Evolutionary conservation across 2,329 filamentous ascomycete genomes (phyloP), one percentile per base, ranked within the genome.

Genomic region (Talaromyces pinophilus): DNA sequence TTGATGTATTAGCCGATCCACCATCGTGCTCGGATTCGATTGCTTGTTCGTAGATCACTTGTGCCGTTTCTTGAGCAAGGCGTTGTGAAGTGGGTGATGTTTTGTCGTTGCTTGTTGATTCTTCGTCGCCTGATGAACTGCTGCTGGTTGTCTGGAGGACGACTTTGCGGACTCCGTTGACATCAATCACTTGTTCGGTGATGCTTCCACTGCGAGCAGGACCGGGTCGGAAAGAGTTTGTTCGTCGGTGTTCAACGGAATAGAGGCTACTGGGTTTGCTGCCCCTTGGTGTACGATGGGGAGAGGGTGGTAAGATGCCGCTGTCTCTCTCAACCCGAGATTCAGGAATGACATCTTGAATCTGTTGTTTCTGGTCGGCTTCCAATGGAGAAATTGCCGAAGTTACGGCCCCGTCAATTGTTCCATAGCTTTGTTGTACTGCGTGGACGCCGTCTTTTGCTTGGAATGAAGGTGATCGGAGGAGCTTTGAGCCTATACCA

Each of bases 171-270:
- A 93, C 85, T 2, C 91, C 91, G 64, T 89, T 87, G 1, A 89
- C 83, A 72, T 93, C 89, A 65, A 93, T 81, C n/a, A 91, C 82
- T 68, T 90, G 91, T 77, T 93, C 90, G 0, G 90, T 92, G 71
- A 93, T 92, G 74, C 89, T 92, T 33, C 91, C 91, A 70, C 88
- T 92, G 65, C 90, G 84, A 5, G 88, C 88, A 4, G 83, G 81
- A 8, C 84, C 82, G 40, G 80, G 80, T 60, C 78, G 78, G 19
- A 75, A 72, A 46, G 79, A 79, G 33, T 70, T 68, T 35, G 69
- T 78, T 71, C 75, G 65, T 54, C 61, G 69, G 1, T 70, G 70
- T 38, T 73, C 71, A 22, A 66, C 67, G 2, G 74, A 76, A 10
- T 59, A 64, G 22, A 69, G 59, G 59, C 73, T 78, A n/a, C 59